Percentiles rank a stretch among this genome's conserved stretches.
Conservation (phyloP, 495 filamentous ascomycete genomes). For the Aspergillus sclerotioniger region DNA sequence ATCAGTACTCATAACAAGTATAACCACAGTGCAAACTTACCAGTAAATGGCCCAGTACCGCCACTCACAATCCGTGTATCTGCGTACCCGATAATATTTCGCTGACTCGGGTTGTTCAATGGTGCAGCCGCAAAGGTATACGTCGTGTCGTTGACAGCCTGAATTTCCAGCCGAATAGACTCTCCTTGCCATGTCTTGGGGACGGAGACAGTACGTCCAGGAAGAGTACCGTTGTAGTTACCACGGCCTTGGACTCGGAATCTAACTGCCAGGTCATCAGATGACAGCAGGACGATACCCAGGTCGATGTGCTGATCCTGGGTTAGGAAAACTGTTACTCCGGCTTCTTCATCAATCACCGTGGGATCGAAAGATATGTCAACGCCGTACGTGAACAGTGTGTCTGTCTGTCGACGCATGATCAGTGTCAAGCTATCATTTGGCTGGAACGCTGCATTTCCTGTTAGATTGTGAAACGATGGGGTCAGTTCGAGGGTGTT, state of each 20-base stretch:
- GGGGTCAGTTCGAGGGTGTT: conserved; percentile 14
- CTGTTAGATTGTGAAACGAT: conserved; percentile 9
- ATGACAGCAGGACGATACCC: conserved; percentile 12
- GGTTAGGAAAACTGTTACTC: conserved; percentile 22
- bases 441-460: background rate
- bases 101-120: background rate
- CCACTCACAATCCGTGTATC: conserved; percentile 18
- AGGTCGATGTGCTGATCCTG: conserved; percentile 25
- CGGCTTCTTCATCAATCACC: conserved; percentile 10
- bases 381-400: background rate
- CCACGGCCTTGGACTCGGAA: background rate
- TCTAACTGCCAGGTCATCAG: background rate
- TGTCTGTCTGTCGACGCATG: background rate
- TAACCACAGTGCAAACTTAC: conserved; percentile 4
- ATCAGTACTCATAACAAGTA: background rate
- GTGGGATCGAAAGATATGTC: background rate
- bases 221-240: no score
- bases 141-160: conserved; percentile 11
- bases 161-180: conserved; percentile 8
- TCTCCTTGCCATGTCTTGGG: conserved; percentile 6
- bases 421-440: conserved; percentile 15
- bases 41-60: conserved; percentile 18
- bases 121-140: background rate
- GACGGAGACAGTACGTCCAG: background rate
- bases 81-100: conserved; percentile 5